These are phyloP conservation scores for Haplosporangium sp. DNA, from an alignment of 371 early-diverging fungal species.

Conservation along the genomic window DNA sequence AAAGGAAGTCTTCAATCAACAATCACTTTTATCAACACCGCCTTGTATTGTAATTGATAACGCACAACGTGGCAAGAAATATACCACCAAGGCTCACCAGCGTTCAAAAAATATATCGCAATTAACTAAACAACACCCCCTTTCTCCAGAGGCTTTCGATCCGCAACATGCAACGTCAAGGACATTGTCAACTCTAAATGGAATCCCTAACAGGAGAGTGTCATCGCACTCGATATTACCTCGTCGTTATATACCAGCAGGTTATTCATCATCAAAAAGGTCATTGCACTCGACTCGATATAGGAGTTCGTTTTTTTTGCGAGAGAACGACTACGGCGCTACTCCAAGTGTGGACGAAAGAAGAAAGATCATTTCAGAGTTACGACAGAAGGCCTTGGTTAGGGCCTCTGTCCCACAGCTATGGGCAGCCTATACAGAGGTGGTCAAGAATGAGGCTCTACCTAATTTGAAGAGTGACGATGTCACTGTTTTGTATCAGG, in stretches of 20 bases:
- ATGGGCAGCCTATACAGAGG: conserved; percentile 29
- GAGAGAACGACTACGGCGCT: conserved; percentile 3
- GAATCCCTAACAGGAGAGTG: not conserved
- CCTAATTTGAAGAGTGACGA: conserved; percentile 28
- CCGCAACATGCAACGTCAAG: not conserved
- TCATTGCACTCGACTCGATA: conserved; percentile 31
- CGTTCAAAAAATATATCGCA: conserved; percentile 12
- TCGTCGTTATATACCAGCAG: not conserved
- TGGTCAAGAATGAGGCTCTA: conserved; percentile 30
- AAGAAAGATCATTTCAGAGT: conserved; percentile 20
- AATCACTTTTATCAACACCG: conserved; percentile 33
- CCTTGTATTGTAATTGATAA: conserved; percentile 39
- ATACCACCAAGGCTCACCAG: conserved; percentile 18
- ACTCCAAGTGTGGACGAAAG: conserved; percentile 11
- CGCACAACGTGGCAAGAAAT: conserved; percentile 41
- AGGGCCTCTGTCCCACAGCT: conserved; percentile 19
- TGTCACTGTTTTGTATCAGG: conserved; percentile 28
- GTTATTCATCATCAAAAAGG: conserved; percentile 5
- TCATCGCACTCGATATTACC: not conserved
- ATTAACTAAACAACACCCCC: not conserved
- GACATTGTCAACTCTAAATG: not conserved
- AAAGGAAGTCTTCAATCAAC: conserved; percentile 29
- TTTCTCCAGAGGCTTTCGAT: not conserved
- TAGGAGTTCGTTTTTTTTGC: conserved; percentile 18
- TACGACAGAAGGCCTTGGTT: conserved; percentile 37